Evolutionary conservation across 805 yeast species (phyloP), one percentile per base, ranked within the genome.

Genomic region (Metschnikowia cerradonensis): DNA sequence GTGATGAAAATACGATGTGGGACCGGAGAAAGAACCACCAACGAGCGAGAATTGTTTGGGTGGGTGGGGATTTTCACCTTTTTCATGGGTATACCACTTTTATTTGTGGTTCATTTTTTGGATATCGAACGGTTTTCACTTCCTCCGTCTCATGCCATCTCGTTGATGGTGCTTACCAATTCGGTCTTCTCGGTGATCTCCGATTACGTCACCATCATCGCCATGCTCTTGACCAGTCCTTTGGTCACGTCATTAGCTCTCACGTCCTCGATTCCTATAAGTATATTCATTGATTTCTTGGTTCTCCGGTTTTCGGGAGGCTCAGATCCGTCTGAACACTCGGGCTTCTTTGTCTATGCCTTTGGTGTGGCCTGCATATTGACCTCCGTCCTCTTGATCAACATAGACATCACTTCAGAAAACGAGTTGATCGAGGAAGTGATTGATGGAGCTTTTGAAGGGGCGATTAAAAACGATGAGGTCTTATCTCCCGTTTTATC

Each of bases 161-260:
- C 70, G 14, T 52, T 68, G 14, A 60, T 67, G 62, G 61, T 80
- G 1, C 35, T 75, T 0, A 51, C 70, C 41, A 71, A 77, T 51
- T 80, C 82, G 0, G 55, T 77, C 3, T 68, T 77, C 35, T 73
- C 79, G 8, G 74, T 76, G 17, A 58, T 76, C 6, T 78, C 82
- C 0, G 84, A 80, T 55, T 80, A 73, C 53, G 67, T 71, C 33
- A 75, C 80, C 0, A 71, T 79, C n/a, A 57, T 78, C 13, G 82
- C 83, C 6, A 71, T 78, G 67, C 60, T 80, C 19, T 65, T 79
- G 37, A 80, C 83, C 0, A 77, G 82, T 43, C 84, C 84, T 0
- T 67, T 80, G 50, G 72, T 79, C 14, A 74, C 81, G 2, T 70
- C 82, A 3, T 65, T 80, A 36, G 77, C 82, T 3, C 62, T 80